phyloP scores from a whole-genome alignment of 1,284 basidiomycete genomes.

The Leccinum solheimii region DNA sequence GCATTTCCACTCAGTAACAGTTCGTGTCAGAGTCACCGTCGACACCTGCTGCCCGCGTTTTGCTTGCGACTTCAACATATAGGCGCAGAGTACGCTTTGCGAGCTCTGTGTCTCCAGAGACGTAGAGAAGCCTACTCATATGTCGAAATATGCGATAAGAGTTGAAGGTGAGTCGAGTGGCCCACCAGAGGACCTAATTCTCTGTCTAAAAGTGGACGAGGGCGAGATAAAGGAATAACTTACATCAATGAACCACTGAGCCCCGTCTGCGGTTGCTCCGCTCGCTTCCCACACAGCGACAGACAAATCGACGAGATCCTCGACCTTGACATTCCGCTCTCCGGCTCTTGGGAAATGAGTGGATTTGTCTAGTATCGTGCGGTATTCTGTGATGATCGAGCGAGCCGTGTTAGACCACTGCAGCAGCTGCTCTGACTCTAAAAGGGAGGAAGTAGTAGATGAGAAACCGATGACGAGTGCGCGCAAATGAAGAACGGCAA shows the following conservation, averaged over 20 bases:
- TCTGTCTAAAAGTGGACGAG: neutral
- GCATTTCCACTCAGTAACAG: conserved; percentile 65
- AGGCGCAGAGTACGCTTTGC: conserved; percentile 77
- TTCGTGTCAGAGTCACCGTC: conserved; percentile 60
- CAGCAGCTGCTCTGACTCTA: conserved; percentile 37
- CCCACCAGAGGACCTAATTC: conserved; percentile 82
- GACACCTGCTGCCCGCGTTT: conserved; percentile 49
- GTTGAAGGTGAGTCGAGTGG: conserved; percentile 89
- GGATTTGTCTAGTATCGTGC: conserved; percentile 60
- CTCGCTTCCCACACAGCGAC: conserved; percentile 80
- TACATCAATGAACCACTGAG: conserved; percentile 75
- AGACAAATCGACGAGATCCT: conserved; percentile 81
- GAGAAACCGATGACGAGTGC: conserved; percentile 59
- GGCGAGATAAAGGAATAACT: conserved; percentile 31
- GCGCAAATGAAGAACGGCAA: conserved; percentile 71
- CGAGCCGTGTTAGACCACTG: conserved; percentile 67
- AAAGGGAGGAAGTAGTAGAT: conserved; percentile 11
- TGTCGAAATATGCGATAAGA: conserved; percentile 82
- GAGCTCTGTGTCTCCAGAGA: conserved; percentile 62
- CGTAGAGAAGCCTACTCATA: conserved; percentile 71
- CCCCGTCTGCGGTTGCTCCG: conserved; percentile 58
- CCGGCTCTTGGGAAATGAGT: conserved; percentile 87
- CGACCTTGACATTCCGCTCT: conserved; percentile 75
- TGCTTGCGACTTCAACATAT: conserved; percentile 84
- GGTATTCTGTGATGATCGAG: conserved; percentile 67